These are phyloP conservation scores for Usnea hakonensis DNA, from an alignment of 495 filamentous ascomycete species.

Conservation along the genomic window DNA sequence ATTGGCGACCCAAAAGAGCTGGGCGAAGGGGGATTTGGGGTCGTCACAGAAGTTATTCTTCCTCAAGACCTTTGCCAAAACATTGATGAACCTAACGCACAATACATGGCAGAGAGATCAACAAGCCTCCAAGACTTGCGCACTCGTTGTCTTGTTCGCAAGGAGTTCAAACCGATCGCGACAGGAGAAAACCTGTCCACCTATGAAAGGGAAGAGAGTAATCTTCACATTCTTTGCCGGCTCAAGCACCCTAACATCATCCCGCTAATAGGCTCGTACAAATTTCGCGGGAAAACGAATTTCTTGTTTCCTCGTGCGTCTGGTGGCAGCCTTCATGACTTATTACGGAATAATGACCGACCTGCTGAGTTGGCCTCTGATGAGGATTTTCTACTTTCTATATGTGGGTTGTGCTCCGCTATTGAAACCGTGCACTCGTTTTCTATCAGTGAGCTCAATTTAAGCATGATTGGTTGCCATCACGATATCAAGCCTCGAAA, in stretches of 20 bases:
- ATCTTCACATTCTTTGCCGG: background rate
- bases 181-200: too few species aligned
- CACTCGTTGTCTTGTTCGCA: too few species aligned
- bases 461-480: constrained; percentile 18
- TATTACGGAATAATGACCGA: background rate
- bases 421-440: background rate
- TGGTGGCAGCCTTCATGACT: background rate
- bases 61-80: too few species aligned
- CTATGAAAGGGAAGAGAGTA: background rate
- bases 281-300: background rate
- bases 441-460: background rate
- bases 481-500: constrained; percentile 17
- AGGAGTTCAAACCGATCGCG: too few species aligned
- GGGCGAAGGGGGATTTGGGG: too few species aligned
- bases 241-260: background rate
- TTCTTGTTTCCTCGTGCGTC: background rate
- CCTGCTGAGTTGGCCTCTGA: background rate
- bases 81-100: too few species aligned
- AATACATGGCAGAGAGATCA: too few species aligned
- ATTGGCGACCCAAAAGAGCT: too few species aligned
- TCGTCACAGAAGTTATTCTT: too few species aligned
- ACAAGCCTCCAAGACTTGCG: too few species aligned
- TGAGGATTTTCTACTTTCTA: background rate
- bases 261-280: background rate
- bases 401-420: background rate